These are phyloP conservation scores for Dothistroma septosporum DNA, from an alignment of 2,329 filamentous ascomycete genomes.

Conservation along the genomic window DNA sequence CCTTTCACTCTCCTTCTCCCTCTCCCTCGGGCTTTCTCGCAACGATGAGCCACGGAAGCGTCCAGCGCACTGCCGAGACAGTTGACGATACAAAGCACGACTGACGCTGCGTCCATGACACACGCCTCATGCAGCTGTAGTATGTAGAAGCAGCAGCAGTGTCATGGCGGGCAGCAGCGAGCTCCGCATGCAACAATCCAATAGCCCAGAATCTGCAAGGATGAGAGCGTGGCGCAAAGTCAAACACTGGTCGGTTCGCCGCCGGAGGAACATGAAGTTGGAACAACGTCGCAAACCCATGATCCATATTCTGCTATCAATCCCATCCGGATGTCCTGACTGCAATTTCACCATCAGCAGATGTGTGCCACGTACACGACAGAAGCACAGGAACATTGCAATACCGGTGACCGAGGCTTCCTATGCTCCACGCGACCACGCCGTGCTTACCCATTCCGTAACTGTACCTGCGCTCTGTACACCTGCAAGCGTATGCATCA, in stretches of 20 bases:
- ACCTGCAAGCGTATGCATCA: background rate
- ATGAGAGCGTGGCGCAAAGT: background rate
- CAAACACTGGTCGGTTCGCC: background rate
- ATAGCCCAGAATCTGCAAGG: background rate
- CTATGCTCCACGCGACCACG: background rate
- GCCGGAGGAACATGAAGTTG: background rate
- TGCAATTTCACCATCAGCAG: background rate
- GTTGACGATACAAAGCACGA: background rate
- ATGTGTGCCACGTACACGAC: background rate
- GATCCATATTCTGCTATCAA: too few species aligned
- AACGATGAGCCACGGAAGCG: too few species aligned
- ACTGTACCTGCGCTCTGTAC: background rate
- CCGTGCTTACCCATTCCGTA: background rate
- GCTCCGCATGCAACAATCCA: background rate
- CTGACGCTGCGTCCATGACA: slow-evolving; percentile 1
- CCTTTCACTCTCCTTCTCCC: too few species aligned
- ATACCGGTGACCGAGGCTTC: background rate
- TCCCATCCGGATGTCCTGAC: background rate
- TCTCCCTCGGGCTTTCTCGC: too few species aligned
- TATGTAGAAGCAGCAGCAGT: background rate
- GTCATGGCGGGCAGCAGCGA: background rate
- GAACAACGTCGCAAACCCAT: background rate
- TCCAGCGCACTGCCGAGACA: background rate
- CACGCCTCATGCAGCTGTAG: background rate
- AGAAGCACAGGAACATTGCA: background rate